These are phyloP conservation scores for Pseudogymnoascus sp. DNA, from an alignment of 2,329 filamentous ascomycete species.

Conservation along the genomic window DNA sequence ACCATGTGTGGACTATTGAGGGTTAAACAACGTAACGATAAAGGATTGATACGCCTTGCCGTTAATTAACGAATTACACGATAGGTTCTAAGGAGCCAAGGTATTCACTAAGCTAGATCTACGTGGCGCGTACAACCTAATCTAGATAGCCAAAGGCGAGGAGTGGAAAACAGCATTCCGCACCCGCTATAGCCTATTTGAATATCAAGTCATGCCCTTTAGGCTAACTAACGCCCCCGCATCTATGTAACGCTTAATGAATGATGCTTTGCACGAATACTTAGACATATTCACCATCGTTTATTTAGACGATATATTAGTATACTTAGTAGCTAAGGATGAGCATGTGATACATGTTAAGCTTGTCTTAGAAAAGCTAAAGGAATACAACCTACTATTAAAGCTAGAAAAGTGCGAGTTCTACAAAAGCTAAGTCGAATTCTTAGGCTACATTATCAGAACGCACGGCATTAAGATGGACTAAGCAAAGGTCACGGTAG, in stretches of 20 bases:
- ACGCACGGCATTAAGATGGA: constrained; percentile 16
- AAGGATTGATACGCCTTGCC: constrained; percentile 28
- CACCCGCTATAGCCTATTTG: constrained; percentile 26
- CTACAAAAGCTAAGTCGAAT: constrained; percentile 13
- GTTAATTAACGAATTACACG: constrained; percentile 26
- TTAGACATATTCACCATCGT: constrained; percentile 13
- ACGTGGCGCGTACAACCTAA: constrained; percentile 26
- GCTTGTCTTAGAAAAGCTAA: constrained; percentile 10
- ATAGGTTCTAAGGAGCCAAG: constrained; percentile 18
- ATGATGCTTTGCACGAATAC: constrained; percentile 15
- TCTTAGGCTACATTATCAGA: constrained; percentile 15
- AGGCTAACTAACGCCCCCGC: constrained; percentile 14
- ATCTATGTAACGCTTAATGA: constrained; percentile 25
- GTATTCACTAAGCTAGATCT: constrained; percentile 28
- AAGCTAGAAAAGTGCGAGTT: constrained; percentile 15
- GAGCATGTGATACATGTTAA: constrained; percentile 12
- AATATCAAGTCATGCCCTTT: constrained; percentile 29
- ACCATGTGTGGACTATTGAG: constrained; percentile 30
- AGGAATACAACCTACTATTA: neutral
- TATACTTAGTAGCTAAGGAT: constrained; percentile 19
- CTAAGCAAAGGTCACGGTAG: constrained; percentile 12
- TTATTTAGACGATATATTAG: constrained; percentile 27
- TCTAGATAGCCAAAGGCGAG: constrained; percentile 26
- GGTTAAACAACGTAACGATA: constrained; percentile 28
- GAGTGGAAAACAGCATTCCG: constrained; percentile 30